Evolutionary conservation across 305 asterid genomes (phyloP).

Genomic region (Caryopteris hybrid): DNA sequence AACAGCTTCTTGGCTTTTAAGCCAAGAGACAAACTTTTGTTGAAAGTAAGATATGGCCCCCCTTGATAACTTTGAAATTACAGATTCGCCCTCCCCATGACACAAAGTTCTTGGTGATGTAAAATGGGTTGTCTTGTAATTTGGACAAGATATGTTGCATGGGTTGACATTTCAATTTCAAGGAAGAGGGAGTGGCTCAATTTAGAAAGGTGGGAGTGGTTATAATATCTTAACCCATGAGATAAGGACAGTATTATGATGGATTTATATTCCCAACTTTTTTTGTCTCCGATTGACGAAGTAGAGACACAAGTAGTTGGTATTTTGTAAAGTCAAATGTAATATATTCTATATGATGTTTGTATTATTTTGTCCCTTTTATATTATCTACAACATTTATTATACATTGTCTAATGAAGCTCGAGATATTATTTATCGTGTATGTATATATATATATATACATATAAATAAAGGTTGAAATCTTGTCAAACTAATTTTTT

Average conservation of each 20-base stretch:
- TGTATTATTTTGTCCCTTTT: too few relatives aligned
- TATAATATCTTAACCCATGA: constrained; percentile 22
- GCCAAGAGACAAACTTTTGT: constrained; percentile 41
- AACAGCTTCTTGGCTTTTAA: constrained; percentile 51
- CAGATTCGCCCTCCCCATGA: constrained; percentile 20
- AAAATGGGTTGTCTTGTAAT: too few relatives aligned
- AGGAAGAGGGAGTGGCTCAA: constrained; percentile 29
- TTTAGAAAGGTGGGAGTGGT: constrained; percentile 29
- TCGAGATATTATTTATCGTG: too few relatives aligned
- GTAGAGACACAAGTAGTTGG: background rate
- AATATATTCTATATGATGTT: background rate
- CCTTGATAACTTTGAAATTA: constrained; percentile 15
- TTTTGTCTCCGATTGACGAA: background rate
- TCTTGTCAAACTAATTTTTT: too few relatives aligned
- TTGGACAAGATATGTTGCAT: background rate
- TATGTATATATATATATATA: too few relatives aligned
- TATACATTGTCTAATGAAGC: too few relatives aligned
- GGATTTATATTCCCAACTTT: background rate
- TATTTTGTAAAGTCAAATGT: constrained; percentile 3
- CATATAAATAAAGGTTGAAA: too few relatives aligned
- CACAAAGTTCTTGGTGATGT: background rate
- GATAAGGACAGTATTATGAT: constrained; percentile 2
- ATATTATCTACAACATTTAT: too few relatives aligned
- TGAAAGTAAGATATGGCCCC: constrained; percentile 17
- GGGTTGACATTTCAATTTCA: constrained; percentile 28